A percentile compares a stretch with the other conserved stretches of the same genome.
phyloP scores from a whole-genome alignment of 169 alveolate species.

The Sarcocystis neurona region DNA sequence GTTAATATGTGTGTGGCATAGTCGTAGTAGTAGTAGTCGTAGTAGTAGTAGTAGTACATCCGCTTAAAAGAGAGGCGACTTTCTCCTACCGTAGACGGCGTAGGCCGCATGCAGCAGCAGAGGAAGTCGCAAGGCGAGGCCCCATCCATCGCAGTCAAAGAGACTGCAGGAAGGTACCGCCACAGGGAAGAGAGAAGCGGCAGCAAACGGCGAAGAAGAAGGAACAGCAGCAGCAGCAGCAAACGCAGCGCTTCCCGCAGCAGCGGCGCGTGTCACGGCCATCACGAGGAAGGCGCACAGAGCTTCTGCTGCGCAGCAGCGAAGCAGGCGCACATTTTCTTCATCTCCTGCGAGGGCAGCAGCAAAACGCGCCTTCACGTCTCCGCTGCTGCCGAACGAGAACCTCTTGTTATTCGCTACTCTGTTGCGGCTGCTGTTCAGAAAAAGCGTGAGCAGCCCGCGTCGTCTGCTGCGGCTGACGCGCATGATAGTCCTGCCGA shows the following conservation, averaged over 20 bases:
- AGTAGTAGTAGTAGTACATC: too few relatives aligned
- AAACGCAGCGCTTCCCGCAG: neutral
- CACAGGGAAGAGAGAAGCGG: too few relatives aligned
- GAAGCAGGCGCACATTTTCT: neutral
- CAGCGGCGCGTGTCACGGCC: neutral
- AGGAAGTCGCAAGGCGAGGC: neutral
- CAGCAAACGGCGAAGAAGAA: neutral
- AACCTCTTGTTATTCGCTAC: too few relatives aligned
- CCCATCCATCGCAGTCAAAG: neutral
- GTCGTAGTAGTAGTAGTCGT: too few relatives aligned
- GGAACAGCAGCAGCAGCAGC: neutral
- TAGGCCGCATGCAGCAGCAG: neutral
- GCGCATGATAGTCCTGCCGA: neutral
- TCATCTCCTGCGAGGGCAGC: too few relatives aligned
- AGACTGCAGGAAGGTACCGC: neutral
- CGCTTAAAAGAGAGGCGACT: too few relatives aligned
- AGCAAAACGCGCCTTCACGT: too few relatives aligned
- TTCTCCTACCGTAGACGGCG: conserved; percentile 22
- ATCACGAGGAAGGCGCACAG: neutral
- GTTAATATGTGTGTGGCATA: too few relatives aligned
- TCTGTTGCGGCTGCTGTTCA: neutral
- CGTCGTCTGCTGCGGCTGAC: neutral
- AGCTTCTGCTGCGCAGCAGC: neutral
- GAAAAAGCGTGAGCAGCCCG: neutral
- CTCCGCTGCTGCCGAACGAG: too few relatives aligned